Evolutionary conservation across 805 yeast species (phyloP), one percentile per base, ranked within the genome.

Genomic region (Metschnikowia noctiluminum): DNA sequence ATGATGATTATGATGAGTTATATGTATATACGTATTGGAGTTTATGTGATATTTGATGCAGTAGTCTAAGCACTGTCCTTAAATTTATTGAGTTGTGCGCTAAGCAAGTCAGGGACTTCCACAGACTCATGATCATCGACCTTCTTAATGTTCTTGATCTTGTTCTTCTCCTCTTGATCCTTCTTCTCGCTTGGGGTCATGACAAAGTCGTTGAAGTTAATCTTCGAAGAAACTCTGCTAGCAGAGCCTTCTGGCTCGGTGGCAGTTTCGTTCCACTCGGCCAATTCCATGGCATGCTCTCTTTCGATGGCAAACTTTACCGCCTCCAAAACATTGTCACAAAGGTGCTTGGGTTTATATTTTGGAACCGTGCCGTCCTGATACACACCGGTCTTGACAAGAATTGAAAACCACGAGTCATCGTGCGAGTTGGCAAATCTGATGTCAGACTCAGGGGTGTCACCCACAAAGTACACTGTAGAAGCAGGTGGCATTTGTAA

Each of bases 341-440:
- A 82, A 40, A 76, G 77, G 57, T 82, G 82, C 65, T 86, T 88
- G 50, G 96, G 96, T 63, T 79, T 76, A 65, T 88, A 87, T 61
- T 83, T 85, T 16, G 96, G 96, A 16, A 67, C 78, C 8, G 92
- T 82, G 16, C 92, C 91, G 40, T 79, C 89, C 68, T 86, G 83
- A 68, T 87, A 87, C 49, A 87, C 96, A 64, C 96, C 96, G 35
- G 96, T 87, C 68, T 87, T 85, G 36, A 87, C 96, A 61, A 87
- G 74, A 50, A 88, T 87, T 28, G 95, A 87, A 68, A 78, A 82
- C 96, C 96, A 87, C 30, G 89, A 81, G 51, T 80, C 80, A 63
- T 87, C 94, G 67, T 87, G 92, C 15, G 90, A 83, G 70, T 87
- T 87, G 46, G 95, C 95, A 70, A 88, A 88, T 65, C 94, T 75